Base-by-base conservation (phyloP, 108 stramenopile genomes). In the Asterionellopsis glacialis region DNA sequence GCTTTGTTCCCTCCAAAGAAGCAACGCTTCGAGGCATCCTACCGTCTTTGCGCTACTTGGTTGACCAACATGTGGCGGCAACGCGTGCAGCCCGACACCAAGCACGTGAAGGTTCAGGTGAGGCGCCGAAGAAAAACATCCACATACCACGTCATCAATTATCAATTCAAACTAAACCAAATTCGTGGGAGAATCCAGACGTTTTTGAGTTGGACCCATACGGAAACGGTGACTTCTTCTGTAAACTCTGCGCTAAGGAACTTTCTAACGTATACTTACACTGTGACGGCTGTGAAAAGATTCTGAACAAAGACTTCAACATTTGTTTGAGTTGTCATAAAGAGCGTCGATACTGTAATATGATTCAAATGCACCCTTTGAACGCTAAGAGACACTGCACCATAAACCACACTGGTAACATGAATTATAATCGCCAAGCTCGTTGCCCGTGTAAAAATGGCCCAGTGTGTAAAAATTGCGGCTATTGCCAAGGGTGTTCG, bases 261-360 rank as follows among this genome's bases (percentile, higher is more conserved):
- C 52, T 95, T 42, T 84, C 77, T 12, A 95, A 93, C 64, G 66
- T 81, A 2, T 95, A 91, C 66, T 87, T 83, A 67, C 94, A 95
- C 51, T 95, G 94, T 60, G 77, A 82, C 51, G 94, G 94, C 7
- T 95, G 94, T 57, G 90, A 95, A 64, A 63, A 74, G 16, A 67
- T 95, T 11, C 72, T 95, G 6, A 68, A 69, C 26, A 87, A 82
- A 59, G 91, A 91, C 64, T 85, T 83, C 60, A 93, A 91, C 59
- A 88, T 95, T 22, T 95, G 94, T 63, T 51, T 62, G 15, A 69
- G 61, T 23, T 95, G 94, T 48, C 79, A 92, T 26, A n/a, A 63
- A 12, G 74, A 81, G n/a, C 68, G 64, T 45, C 51, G 71, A 41
- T 69, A 65, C 52, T 38, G 55, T 19, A 23, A 15, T 9, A 55